Conservation (phyloP, 345 rosid species). For the Arabidopsis suecica region DNA sequence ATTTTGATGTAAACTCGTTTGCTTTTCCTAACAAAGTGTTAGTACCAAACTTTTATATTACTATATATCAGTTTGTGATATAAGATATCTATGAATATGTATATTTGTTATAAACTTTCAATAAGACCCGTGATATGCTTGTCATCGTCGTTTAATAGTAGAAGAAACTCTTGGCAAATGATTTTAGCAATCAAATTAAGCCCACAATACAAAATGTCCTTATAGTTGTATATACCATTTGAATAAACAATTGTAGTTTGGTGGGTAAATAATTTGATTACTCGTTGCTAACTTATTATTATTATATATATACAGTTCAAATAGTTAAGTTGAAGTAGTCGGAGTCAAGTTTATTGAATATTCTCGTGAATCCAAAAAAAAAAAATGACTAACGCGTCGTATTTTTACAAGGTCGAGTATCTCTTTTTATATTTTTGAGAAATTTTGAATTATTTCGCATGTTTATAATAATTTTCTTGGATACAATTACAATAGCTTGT, state of each 20-base stretch:
- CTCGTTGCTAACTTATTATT: neutral
- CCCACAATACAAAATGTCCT: neutral
- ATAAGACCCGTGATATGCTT: slow-evolving; percentile 12
- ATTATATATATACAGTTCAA: neutral
- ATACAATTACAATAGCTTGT: slow-evolving; percentile 5
- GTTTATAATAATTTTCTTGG: neutral
- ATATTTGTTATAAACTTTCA: neutral
- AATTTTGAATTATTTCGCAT: neutral
- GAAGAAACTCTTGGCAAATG: neutral
- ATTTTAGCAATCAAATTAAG: neutral
- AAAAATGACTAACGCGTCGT: neutral
- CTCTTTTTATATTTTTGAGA: neutral
- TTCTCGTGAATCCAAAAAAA: neutral
- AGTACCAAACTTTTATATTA: slow-evolving; percentile 23
- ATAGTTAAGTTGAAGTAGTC: neutral
- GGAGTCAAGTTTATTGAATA: neutral
- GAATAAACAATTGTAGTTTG: neutral
- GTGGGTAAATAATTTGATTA: neutral
- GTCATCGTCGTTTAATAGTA: slow-evolving; percentile 11
- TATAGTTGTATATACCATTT: neutral
- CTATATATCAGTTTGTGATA: neutral
- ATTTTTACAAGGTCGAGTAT: neutral
- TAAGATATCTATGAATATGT: slow-evolving; percentile 18
- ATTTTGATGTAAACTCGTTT: slow-evolving; percentile 29
- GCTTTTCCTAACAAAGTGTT: slow-evolving; percentile 36